Conservation (phyloP, 306 rosid species). For the Cicer bijugum region DNA sequence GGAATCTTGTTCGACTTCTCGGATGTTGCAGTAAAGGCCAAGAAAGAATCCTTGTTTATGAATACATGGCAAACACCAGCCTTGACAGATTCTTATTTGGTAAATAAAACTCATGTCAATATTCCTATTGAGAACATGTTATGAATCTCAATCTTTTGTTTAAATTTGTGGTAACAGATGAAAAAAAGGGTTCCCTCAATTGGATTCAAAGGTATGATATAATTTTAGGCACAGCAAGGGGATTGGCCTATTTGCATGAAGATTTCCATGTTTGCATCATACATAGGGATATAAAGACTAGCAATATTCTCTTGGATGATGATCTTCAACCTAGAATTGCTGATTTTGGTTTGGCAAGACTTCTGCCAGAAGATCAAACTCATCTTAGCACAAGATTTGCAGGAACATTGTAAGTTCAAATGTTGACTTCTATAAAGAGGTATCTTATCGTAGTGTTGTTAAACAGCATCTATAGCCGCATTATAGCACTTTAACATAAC, state of each 20-base stretch:
- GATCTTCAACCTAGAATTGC: slow-evolving; percentile 67
- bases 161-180: slow-evolving; percentile 39
- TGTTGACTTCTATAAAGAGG: not conserved
- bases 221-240: slow-evolving; percentile 70
- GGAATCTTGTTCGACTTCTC: slow-evolving; percentile 70
- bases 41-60: slow-evolving; percentile 72
- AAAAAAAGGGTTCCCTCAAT: slow-evolving; percentile 55
- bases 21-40: slow-evolving; percentile 72
- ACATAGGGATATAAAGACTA: slow-evolving; percentile 75
- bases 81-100: slow-evolving; percentile 75
- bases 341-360: slow-evolving; percentile 81
- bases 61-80: slow-evolving; percentile 70
- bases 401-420: slow-evolving; percentile 53
- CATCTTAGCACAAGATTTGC: slow-evolving; percentile 76
- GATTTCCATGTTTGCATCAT: slow-evolving; percentile 75
- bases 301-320: slow-evolving; percentile 71
- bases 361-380: slow-evolving; percentile 62
- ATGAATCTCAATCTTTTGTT: not conserved
- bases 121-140: not conserved
- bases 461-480: too few relatives aligned
- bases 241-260: slow-evolving; percentile 71
- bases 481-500: too few relatives aligned
- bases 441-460: not conserved
- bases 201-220: slow-evolving; percentile 68
- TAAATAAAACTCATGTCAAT: slow-evolving; percentile 40